A percentile compares a stretch with the other conserved stretches of the same genome.
These are phyloP conservation scores for Ceratocystis ficicola DNA, from an alignment of 2,329 filamentous ascomycete species.

Conservation along the genomic window DNA sequence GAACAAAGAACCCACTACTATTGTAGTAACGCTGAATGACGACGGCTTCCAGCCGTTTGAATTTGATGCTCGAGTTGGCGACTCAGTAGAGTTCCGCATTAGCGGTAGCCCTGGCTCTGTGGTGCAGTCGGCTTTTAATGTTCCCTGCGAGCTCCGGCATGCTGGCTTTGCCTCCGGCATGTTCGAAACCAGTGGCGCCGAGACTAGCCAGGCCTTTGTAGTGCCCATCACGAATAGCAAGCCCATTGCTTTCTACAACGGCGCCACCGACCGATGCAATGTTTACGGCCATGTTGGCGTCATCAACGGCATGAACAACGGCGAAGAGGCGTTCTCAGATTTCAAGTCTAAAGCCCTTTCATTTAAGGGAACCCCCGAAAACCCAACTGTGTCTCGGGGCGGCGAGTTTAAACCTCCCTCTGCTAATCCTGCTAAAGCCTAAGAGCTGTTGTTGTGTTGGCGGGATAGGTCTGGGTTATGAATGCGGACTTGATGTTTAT, in stretches of 20 bases:
- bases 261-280: background rate
- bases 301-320: background rate
- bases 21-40: background rate
- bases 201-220: no score
- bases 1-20: no score
- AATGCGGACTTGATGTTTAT: no score
- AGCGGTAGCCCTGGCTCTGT: background rate
- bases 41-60: background rate
- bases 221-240: no score
- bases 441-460: no score
- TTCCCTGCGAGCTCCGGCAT: conserved; percentile 34
- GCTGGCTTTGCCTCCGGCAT: background rate
- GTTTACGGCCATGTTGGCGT: background rate
- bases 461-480: no score
- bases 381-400: no score
- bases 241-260: background rate
- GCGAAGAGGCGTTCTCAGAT: background rate
- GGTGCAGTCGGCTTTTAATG: conserved; percentile 28
- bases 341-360: no score
- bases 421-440: no score
- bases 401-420: no score
- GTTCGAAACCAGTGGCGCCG: no score
- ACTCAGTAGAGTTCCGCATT: background rate
- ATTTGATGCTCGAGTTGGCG: background rate
- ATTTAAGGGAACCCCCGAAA: no score